Evolutionary conservation across 148 eudicot species (phyloP).

Genomic region (Cornus florida): DNA sequence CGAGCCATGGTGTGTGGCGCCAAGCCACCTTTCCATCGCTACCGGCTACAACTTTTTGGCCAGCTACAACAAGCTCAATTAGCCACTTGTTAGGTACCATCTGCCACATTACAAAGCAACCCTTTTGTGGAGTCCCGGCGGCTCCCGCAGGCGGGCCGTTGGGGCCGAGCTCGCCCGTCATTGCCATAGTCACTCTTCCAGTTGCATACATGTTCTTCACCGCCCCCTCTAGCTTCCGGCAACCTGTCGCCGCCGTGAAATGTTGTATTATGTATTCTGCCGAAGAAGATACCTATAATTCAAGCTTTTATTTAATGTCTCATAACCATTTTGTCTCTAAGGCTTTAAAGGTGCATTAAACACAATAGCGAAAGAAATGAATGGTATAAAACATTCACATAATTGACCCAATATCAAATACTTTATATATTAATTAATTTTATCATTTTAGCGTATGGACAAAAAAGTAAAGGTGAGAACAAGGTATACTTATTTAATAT

Average conservation of each 20-base stretch:
- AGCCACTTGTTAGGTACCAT: conserved; percentile 91
- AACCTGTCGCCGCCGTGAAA: conserved; percentile 91
- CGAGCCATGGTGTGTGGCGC: conserved; percentile 98
- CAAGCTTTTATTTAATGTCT: background rate
- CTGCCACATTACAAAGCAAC: conserved; percentile 96
- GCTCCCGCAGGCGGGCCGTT: conserved; percentile 25
- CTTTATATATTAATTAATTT: no score
- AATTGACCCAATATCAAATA: no score
- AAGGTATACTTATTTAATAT: no score
- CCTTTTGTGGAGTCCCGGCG: conserved; percentile 46
- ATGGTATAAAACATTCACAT: no score
- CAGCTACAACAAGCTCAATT: conserved; percentile 77
- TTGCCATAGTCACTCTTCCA: conserved; percentile 79
- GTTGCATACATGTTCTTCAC: conserved; percentile 78
- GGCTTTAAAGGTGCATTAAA: background rate
- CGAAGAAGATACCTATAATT: conserved; percentile 66
- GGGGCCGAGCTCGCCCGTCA: conserved; percentile 67
- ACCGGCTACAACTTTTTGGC: conserved; percentile 83
- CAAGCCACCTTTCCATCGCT: conserved; percentile 93
- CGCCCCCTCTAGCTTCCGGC: conserved; percentile 66
- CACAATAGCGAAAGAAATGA: no score
- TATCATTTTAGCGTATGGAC: no score
- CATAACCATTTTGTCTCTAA: background rate
- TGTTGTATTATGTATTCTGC: conserved; percentile 90
- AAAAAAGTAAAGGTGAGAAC: no score